Conservation (phyloP, 345 rosid species). For the Excoecaria cochinchinensis region DNA sequence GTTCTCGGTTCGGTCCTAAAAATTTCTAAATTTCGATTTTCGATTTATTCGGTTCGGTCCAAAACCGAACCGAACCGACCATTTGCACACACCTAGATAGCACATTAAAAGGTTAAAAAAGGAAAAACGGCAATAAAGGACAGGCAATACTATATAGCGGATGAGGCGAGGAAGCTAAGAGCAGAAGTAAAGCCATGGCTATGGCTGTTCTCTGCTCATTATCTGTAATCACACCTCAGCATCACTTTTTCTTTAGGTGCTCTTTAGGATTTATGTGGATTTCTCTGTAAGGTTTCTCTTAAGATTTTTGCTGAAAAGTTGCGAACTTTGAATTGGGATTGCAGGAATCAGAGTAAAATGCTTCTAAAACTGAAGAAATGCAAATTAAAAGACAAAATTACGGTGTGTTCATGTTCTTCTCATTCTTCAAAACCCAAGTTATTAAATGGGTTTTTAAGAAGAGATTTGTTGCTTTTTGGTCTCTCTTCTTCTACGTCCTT, state of each 20-base stretch:
- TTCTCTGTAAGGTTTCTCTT: background rate
- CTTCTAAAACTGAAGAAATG: conserved; percentile 41
- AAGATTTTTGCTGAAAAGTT: background rate
- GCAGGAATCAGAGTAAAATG: conserved; percentile 37
- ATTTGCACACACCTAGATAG: too few relatives aligned
- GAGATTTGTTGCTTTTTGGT: conserved; percentile 63
- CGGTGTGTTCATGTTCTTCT: conserved; percentile 36
- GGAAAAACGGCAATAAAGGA: background rate
- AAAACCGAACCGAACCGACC: too few relatives aligned
- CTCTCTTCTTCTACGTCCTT: conserved; percentile 59
- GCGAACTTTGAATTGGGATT: background rate
- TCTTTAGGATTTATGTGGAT: background rate
- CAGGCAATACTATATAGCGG: background rate
- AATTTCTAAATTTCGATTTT: too few relatives aligned
- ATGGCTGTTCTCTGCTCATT: conserved; percentile 19
- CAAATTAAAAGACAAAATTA: conserved; percentile 30
- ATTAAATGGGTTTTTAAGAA: conserved; percentile 45
- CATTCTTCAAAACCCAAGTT: conserved; percentile 29
- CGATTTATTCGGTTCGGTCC: too few relatives aligned
- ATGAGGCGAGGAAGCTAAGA: conserved; percentile 5
- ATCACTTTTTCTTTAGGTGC: conserved; percentile 1
- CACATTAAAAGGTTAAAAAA: background rate
- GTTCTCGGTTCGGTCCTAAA: too few relatives aligned
- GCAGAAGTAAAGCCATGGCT: background rate
- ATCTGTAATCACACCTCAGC: background rate